phyloP scores from a whole-genome alignment of 345 rosid genomes.

The Eucalyptus curtisii region DNA sequence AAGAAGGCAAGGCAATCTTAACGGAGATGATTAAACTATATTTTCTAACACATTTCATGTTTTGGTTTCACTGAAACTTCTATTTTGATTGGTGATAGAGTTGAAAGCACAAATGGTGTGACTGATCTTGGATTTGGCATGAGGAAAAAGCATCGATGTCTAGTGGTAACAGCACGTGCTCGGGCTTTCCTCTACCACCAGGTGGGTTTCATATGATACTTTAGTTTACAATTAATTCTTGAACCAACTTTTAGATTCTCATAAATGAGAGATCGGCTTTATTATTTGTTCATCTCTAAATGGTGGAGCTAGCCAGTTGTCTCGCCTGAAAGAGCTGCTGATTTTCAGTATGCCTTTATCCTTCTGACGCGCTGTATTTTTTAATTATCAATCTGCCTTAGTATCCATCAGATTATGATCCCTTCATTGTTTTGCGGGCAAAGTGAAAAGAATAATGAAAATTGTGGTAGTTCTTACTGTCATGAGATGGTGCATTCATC shows the following conservation, averaged over 20 bases:
- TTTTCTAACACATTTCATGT: conserved; percentile 7
- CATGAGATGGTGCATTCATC: neutral
- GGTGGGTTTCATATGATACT: conserved; percentile 19
- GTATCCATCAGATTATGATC: neutral
- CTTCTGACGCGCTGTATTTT: neutral
- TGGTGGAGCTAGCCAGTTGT: neutral
- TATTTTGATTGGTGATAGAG: neutral
- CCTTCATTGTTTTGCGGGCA: neutral
- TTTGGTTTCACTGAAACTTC: conserved; percentile 5
- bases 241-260: neutral
- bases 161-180: conserved; percentile 58
- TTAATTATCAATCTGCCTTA: neutral
- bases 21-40: conserved; percentile 7
- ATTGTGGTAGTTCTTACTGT: neutral
- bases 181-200: conserved; percentile 90
- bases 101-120: conserved; percentile 1
- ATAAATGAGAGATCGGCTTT: neutral
- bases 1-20: conserved; percentile 14
- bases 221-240: neutral
- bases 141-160: conserved; percentile 53
- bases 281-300: neutral
- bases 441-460: neutral
- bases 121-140: conserved; percentile 40
- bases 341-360: neutral
- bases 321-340: neutral